Percentiles rank a stretch among this genome's conserved stretches.
phyloP scores from a whole-genome alignment of 2,329 filamentous ascomycete genomes.

The Nectriaceae sp. region DNA sequence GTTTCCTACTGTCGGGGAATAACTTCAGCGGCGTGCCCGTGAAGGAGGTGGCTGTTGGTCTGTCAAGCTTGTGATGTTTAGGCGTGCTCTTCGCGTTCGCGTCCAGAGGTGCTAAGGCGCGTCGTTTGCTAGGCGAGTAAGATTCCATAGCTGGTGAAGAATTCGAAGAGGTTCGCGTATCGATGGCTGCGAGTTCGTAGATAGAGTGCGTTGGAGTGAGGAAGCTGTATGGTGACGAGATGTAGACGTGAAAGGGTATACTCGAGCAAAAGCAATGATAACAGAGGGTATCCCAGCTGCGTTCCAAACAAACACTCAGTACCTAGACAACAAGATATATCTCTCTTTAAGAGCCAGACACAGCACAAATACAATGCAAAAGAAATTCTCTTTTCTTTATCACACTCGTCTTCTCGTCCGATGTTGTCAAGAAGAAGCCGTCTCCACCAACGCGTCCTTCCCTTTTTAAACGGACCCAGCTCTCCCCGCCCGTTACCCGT shows the following conservation, averaged over 20 bases:
- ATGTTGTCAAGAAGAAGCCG: neutral
- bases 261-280: neutral
- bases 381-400: neutral
- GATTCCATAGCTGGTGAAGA: conserved; percentile 21
- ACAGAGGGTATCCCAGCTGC: neutral
- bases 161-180: neutral
- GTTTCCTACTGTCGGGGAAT: conserved; percentile 30
- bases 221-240: neutral
- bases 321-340: too few relatives aligned
- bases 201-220: neutral
- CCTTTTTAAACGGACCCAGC: neutral
- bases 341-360: too few relatives aligned
- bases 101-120: conserved; percentile 50
- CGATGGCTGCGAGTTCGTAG: neutral
- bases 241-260: neutral
- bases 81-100: conserved; percentile 42
- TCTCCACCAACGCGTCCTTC: neutral
- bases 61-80: conserved; percentile 14
- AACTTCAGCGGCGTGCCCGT: conserved; percentile 19
- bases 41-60: conserved; percentile 1
- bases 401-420: too few relatives aligned
- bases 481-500: neutral
- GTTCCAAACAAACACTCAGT: neutral
- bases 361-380: neutral
- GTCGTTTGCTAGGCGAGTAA: conserved; percentile 46